Conservation (phyloP, 1,139 yeast species). For the Yueomyces sp. region DNA sequence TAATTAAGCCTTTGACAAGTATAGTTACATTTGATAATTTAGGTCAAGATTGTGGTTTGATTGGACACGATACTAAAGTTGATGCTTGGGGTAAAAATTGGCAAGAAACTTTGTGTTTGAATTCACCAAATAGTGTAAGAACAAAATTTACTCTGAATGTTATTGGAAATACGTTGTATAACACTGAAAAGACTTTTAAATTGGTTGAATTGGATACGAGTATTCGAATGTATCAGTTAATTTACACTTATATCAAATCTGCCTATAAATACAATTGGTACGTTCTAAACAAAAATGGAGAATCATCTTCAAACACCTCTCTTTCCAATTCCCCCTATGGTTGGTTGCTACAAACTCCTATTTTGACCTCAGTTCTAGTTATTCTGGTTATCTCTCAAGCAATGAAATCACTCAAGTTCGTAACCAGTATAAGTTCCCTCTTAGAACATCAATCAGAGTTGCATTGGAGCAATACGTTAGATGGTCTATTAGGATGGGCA, state of each 20-base stretch:
- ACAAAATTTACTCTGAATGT: constrained; percentile 44
- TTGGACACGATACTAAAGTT: constrained; percentile 48
- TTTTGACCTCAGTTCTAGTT: too few relatives aligned
- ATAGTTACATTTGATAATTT: constrained; percentile 45
- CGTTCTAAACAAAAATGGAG: constrained; percentile 6
- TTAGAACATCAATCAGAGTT: neutral
- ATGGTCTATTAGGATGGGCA: constrained; percentile 43
- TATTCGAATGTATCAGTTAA: constrained; percentile 1
- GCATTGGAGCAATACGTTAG: constrained; percentile 4
- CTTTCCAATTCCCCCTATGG: neutral
- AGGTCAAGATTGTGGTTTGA: constrained; percentile 46
- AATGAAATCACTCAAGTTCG: too few relatives aligned
- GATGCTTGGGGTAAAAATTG: constrained; percentile 52
- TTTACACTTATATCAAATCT: constrained; percentile 6
- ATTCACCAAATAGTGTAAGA: constrained; percentile 45
- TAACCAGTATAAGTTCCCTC: too few relatives aligned
- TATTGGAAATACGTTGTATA: neutral
- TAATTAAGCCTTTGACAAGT: constrained; percentile 38
- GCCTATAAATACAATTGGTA: constrained; percentile 14
- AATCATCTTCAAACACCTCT: neutral
- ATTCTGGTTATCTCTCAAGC: too few relatives aligned
- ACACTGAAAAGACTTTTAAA: neutral
- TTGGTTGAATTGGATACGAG: neutral
- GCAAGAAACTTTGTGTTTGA: constrained; percentile 66
- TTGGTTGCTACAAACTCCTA: neutral